Conservation (phyloP, 768 basidiomycete species). For the Naganishia kalamii region DNA sequence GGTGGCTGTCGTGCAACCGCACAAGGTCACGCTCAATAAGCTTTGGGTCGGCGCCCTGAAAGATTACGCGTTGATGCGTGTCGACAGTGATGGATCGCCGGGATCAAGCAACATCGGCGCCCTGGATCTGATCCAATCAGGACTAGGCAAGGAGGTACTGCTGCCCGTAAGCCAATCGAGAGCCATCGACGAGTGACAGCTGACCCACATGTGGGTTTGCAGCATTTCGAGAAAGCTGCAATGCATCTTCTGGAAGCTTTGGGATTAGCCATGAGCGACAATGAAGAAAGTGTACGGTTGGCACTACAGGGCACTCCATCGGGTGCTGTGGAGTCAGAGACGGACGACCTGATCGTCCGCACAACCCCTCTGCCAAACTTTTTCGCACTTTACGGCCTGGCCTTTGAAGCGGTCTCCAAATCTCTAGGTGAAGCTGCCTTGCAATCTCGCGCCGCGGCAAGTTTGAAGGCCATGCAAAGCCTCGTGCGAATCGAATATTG, state of each 20-base stretch:
- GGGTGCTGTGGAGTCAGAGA: neutral
- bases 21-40: constrained; percentile 64
- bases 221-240: constrained; percentile 65
- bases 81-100: constrained; percentile 63
- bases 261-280: constrained; percentile 70
- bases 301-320: constrained; percentile 26
- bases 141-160: constrained; percentile 80
- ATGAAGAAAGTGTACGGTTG: constrained; percentile 48
- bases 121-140: constrained; percentile 70
- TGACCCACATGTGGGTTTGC: constrained; percentile 50
- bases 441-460: constrained; percentile 49
- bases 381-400: constrained; percentile 84
- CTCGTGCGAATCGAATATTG: constrained; percentile 74
- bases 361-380: constrained; percentile 65
- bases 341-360: constrained; percentile 27
- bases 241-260: constrained; percentile 54
- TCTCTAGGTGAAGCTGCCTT: constrained; percentile 34
- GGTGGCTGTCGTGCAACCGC: constrained; percentile 70
- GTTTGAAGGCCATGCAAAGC: constrained; percentile 68
- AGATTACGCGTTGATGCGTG: constrained; percentile 84
- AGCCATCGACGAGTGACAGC: neutral
- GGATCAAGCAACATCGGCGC: constrained; percentile 52
- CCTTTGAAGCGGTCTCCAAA: constrained; percentile 69
- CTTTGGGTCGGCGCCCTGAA: constrained; percentile 83
- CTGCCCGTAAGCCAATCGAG: constrained; percentile 62